phyloP scores from a whole-genome alignment of 1,284 basidiomycete genomes.

The Trichosporon coremiiforme region DNA sequence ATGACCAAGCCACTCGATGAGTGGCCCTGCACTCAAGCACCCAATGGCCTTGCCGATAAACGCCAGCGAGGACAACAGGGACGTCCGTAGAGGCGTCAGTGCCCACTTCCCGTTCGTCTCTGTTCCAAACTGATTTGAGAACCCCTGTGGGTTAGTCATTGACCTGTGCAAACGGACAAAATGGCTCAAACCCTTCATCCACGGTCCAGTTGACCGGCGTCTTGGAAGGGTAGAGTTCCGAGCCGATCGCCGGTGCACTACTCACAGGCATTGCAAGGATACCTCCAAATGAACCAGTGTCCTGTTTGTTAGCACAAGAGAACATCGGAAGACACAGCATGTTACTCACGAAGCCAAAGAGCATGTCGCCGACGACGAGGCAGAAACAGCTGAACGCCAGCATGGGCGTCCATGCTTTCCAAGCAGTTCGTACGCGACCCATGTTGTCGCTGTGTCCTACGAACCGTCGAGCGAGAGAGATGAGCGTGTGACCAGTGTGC shows the following conservation, averaged over 20 bases:
- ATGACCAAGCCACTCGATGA: constrained; percentile 28
- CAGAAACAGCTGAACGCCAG: constrained; percentile 25
- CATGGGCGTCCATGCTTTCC: constrained; percentile 21
- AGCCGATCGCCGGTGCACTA: background rate
- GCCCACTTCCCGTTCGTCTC: constrained; percentile 21
- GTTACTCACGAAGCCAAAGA: constrained; percentile 21
- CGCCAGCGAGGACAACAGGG: constrained; percentile 23
- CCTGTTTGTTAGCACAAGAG: background rate
- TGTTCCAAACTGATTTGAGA: constrained; percentile 29
- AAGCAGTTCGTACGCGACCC: constrained; percentile 23
- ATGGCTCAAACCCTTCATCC: background rate
- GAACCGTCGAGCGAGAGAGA: too few species aligned
- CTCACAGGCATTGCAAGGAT: constrained; percentile 23
- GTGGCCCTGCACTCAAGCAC: constrained; percentile 17
- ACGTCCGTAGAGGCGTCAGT: constrained; percentile 20
- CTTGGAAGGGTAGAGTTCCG: background rate
- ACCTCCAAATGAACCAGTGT: constrained; percentile 21
- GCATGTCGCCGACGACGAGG: constrained; percentile 25
- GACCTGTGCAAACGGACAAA: background rate
- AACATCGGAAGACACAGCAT: too few species aligned
- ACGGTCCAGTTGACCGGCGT: background rate
- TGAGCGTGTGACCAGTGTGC: too few species aligned
- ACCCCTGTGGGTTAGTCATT: constrained; percentile 21
- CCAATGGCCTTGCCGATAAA: constrained; percentile 30
- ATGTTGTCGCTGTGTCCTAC: constrained; percentile 8